A percentile compares a stretch with the other conserved stretches of the same genome.
phyloP scores from a whole-genome alignment of 2,329 filamentous ascomycete genomes.

The Talaromyces sp. region DNA sequence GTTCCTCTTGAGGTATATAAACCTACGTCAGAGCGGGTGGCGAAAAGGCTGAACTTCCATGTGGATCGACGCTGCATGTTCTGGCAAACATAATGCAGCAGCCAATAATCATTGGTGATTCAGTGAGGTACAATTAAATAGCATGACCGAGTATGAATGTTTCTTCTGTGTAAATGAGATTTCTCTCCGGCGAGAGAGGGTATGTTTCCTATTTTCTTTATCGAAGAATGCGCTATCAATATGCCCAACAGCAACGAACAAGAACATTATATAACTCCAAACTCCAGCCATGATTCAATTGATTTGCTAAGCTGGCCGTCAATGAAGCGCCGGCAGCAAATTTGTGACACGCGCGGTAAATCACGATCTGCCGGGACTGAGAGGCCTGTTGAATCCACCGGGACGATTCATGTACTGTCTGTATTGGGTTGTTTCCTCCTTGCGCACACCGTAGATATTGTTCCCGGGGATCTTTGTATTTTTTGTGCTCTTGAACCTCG shows the following conservation, averaged over 20 bases:
- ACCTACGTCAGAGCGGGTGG: slow-evolving; percentile 5
- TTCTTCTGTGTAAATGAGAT: background rate
- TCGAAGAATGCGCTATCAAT: background rate
- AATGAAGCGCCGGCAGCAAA: background rate
- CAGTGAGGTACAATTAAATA: background rate
- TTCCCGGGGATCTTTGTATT: slow-evolving; percentile 85
- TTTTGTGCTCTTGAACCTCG: slow-evolving; percentile 78
- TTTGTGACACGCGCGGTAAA: background rate
- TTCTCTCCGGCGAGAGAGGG: background rate
- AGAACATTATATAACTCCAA: background rate
- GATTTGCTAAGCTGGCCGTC: background rate
- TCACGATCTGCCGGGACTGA: slow-evolving; percentile 39
- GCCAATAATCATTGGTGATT: background rate
- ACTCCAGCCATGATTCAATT: background rate
- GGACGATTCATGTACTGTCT: slow-evolving; percentile 79
- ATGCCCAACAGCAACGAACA: background rate
- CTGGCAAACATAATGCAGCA: background rate
- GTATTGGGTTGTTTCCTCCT: slow-evolving; percentile 92
- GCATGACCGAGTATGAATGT: background rate
- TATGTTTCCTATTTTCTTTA: background rate
- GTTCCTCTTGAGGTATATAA: background rate
- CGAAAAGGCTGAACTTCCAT: background rate
- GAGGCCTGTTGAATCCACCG: slow-evolving; percentile 46
- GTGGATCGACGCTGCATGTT: background rate
- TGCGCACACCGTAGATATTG: slow-evolving; percentile 71